Evolutionary conservation across 768 basidiomycete species (phyloP), one percentile per base, ranked within the genome.

Genomic region (Lactarius evosmus): DNA sequence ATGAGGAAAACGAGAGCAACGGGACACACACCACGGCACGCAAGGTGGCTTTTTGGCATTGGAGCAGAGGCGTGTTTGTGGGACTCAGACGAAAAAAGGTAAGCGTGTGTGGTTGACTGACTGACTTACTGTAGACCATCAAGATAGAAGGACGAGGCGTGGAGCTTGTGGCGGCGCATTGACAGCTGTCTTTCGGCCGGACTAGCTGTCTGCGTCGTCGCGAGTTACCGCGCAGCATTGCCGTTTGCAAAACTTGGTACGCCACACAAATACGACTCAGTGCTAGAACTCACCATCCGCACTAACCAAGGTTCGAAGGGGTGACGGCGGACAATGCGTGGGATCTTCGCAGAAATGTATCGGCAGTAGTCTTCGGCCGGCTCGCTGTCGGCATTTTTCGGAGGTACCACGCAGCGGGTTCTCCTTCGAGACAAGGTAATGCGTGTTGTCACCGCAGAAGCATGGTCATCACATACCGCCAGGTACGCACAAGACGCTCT

Each of bases 151-250:
- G 4, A 19, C 41, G 60, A 57, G 36, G 61, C 46, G 61, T 29
- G 34, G 61, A 5, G 50, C 14, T 52, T 41, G 56, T 33, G 14
- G 55, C 29, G 34, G 27, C 46, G 61, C 22, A 57, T 56, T 9
- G 44, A 62, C 34, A 55, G 56, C 49, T 6, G 36, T 62, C 61
- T 51, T 62, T 62, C 44, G 54, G 54, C 61, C 44, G 8, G 61
- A 62, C 54, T 19, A 19, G 61, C 46, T 51, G 27, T 62, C 33
- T 62, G 61, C 61, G 29, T 34, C 29, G 33, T 50, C 19, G 34
- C 56, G 8, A 27, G 30, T 36, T 41, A 8, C 56, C 34, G 49
- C 56, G 36, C 56, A 27, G 30, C 34, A 22, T 14, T 30, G 29
- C 38, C 22, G 4, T 27, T 27, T 41, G 36, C 22, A 36, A 33